phyloP scores from a whole-genome alignment of 768 basidiomycete species.

The Dioszegia aurantiaca region DNA sequence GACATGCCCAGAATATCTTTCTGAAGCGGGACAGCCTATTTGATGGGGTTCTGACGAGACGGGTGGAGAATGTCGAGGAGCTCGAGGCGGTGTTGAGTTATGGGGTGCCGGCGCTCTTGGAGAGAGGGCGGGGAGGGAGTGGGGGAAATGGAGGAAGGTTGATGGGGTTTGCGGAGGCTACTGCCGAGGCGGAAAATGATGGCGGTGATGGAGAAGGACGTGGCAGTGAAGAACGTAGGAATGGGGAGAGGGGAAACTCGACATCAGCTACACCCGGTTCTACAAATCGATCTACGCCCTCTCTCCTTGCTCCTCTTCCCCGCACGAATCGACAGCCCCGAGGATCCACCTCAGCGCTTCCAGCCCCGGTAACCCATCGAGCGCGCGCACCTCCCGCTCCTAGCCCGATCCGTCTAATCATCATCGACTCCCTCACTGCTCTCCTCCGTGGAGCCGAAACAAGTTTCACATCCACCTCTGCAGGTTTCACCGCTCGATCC shows the following conservation, averaged over 20 bases:
- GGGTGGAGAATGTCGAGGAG: conserved; percentile 47
- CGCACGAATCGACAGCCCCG: conserved; percentile 51
- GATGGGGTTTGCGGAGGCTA: conserved; percentile 3
- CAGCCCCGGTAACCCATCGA: conserved; percentile 54
- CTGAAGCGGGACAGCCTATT: conserved; percentile 43
- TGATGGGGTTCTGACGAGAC: conserved; percentile 59
- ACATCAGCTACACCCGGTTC: conserved; percentile 53
- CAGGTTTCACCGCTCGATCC: conserved; percentile 71
- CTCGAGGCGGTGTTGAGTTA: conserved; percentile 54
- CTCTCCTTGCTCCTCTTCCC: not conserved
- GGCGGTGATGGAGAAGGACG: not conserved
- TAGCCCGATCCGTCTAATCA: conserved; percentile 67
- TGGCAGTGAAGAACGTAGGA: conserved; percentile 1
- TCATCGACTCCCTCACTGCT: conserved; percentile 85
- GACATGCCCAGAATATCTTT: conserved; percentile 35
- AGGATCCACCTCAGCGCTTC: conserved; percentile 50
- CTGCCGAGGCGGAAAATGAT: no score
- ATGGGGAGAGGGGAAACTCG: not conserved
- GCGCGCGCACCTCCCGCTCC: conserved; percentile 59
- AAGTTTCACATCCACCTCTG: conserved; percentile 54
- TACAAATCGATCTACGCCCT: not conserved
- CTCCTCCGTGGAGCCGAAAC: conserved; percentile 69
- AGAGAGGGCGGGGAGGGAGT: conserved; percentile 2
- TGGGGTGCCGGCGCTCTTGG: conserved; percentile 49
- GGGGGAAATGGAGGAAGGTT: not conserved